Evolutionary conservation across 331 rosid genomes (phyloP).

Genomic region (Malus hybrid): DNA sequence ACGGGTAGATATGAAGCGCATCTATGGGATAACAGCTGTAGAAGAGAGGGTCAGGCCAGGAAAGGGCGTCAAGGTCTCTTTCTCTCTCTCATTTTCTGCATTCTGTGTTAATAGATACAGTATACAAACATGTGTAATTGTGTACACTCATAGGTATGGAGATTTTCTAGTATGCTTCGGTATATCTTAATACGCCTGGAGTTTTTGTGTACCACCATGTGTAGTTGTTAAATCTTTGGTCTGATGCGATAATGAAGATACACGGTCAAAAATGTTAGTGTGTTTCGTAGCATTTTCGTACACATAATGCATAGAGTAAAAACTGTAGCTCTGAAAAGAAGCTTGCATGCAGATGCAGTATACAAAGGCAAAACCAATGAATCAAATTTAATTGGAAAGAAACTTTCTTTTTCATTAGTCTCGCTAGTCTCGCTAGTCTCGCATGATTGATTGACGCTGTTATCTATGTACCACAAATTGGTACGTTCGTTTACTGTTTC

Average conservation of each 20-base stretch:
- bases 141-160: no score
- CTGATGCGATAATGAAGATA: no score
- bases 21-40: constrained; percentile 99
- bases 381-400: background rate
- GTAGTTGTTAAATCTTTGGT: no score
- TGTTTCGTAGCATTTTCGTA: no score
- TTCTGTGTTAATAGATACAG: no score
- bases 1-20: constrained; percentile 99
- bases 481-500: constrained; percentile 11
- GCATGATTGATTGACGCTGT: constrained; percentile 51
- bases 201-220: no score
- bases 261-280: no score
- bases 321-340: constrained; percentile 22
- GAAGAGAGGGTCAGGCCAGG: constrained; percentile 98
- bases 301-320: background rate
- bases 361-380: constrained; percentile 16
- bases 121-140: no score
- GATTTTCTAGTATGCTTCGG: no score
- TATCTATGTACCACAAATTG: constrained; percentile 17
- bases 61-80: constrained; percentile 97
- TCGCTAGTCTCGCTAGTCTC: background rate
- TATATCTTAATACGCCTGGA: no score
- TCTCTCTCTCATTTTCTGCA: background rate
- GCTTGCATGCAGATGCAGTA: constrained; percentile 34
- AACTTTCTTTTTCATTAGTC: background rate